Conservation (phyloP, 805 yeast species). For the Monosporozyma solicola region DNA sequence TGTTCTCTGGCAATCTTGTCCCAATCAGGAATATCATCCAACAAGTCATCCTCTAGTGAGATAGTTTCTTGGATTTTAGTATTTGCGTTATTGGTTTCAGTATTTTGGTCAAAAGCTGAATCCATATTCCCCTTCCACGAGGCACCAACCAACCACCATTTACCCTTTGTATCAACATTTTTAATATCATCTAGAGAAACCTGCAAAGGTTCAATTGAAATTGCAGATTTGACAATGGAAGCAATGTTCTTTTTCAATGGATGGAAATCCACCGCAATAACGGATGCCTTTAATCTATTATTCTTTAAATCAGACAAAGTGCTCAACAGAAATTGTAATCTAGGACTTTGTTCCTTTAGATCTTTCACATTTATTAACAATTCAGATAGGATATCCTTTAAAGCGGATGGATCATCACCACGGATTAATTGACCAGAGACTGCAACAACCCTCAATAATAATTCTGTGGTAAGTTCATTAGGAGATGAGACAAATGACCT, state of each 20-base stretch:
- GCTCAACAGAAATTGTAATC: slow-evolving; percentile 78
- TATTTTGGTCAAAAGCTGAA: slow-evolving; percentile 15
- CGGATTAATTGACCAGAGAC: slow-evolving; percentile 79
- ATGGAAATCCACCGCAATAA: slow-evolving; percentile 24
- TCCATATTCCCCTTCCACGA: slow-evolving; percentile 78
- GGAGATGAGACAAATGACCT: slow-evolving; percentile 42
- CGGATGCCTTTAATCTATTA: slow-evolving; percentile 54
- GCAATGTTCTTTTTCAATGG: slow-evolving; percentile 42
- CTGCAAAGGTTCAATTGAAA: slow-evolving; percentile 59
- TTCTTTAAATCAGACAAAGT: slow-evolving; percentile 79
- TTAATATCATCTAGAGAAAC: slow-evolving; percentile 72
- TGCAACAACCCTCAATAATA: slow-evolving; percentile 61
- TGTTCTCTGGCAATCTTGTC: slow-evolving; percentile 73
- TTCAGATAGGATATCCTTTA: slow-evolving; percentile 61
- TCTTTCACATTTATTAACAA: slow-evolving; percentile 19
- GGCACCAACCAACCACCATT: slow-evolving; percentile 99
- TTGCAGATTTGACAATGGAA: slow-evolving; percentile 35
- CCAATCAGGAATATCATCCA: slow-evolving; percentile 79
- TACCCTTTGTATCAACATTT: slow-evolving; percentile 70
- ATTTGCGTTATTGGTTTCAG: slow-evolving; percentile 13
- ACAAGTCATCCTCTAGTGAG: slow-evolving; percentile 45
- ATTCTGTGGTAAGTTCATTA: slow-evolving; percentile 66
- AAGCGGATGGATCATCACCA: slow-evolving; percentile 78
- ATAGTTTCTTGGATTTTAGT: slow-evolving; percentile 25
- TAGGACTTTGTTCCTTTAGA: slow-evolving; percentile 47